Evolutionary conservation across 208 protist genomes (phyloP).

Genomic region (Acanthamoeba rhysodes): DNA sequence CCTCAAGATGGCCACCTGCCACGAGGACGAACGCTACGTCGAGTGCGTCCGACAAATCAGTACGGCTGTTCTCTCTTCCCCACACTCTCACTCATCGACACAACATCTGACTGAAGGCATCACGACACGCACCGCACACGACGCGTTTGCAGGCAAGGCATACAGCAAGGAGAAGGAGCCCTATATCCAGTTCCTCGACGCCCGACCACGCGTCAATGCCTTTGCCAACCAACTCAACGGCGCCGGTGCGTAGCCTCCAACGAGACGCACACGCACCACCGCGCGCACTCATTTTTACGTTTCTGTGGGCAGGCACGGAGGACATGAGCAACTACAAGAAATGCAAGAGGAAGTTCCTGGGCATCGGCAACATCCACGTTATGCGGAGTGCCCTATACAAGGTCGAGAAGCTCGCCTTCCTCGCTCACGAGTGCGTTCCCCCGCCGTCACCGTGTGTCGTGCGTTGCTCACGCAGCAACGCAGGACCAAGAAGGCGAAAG

Average conservation of each 20-base stretch:
- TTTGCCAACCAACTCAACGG: constrained; percentile 61
- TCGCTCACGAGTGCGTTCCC: not conserved
- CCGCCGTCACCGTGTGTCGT: not conserved
- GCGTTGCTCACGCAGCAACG: not conserved
- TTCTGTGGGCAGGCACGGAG: constrained; percentile 79
- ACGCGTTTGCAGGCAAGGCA: not conserved
- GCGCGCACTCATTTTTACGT: not conserved
- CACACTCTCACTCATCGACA: not conserved
- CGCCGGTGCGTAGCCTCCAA: not conserved
- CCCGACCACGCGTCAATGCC: constrained; percentile 62
- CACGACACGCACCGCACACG: not conserved
- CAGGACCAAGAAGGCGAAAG: not conserved
- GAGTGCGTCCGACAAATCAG: not conserved
- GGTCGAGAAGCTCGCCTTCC: constrained; percentile 3
- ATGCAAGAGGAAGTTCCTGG: constrained; percentile 83
- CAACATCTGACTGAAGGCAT: too few relatives aligned
- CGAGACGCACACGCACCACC: too few relatives aligned
- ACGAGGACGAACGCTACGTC: constrained; percentile 79
- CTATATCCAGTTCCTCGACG: constrained; percentile 54
- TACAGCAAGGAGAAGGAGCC: constrained; percentile 38
- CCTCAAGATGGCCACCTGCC: constrained; percentile 50
- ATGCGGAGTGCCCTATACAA: constrained; percentile 49
- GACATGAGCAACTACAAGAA: constrained; percentile 76
- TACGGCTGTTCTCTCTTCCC: not conserved
- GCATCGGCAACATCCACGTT: constrained; percentile 78